phyloP scores from a whole-genome alignment of 176 grass and related monocot species.

The Coix lacrymajobi region DNA sequence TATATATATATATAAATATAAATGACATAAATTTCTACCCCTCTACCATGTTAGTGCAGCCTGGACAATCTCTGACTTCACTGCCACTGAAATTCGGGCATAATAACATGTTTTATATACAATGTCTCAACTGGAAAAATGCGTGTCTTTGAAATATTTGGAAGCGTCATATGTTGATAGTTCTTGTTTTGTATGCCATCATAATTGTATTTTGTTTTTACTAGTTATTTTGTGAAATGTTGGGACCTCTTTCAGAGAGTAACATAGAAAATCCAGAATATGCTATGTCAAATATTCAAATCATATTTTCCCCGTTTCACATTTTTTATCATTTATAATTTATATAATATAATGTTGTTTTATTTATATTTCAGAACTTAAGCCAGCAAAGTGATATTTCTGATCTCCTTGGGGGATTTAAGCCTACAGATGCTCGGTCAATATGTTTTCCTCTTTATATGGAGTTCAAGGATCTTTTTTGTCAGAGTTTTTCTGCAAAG shows the following conservation, averaged over 20 bases:
- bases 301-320: neutral
- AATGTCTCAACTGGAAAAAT: neutral
- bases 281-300: neutral
- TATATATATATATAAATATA: neutral
- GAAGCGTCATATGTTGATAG: neutral
- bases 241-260: neutral
- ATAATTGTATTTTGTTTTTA: neutral
- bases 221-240: neutral
- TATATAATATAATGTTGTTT: conserved; percentile 14
- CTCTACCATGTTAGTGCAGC: neutral
- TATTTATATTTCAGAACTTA: conserved; percentile 61
- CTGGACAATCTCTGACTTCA: neutral
- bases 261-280: neutral
- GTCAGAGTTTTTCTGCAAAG: conserved; percentile 56
- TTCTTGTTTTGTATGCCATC: neutral
- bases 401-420: conserved; percentile 96
- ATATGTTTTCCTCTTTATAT: conserved; percentile 82
- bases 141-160: neutral
- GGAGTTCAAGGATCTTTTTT: conserved; percentile 84
- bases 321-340: neutral
- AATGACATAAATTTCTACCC: neutral
- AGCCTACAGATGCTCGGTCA: conserved; percentile 73
- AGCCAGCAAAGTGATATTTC: conserved; percentile 97
- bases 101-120: neutral
- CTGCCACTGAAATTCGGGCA: neutral